phyloP scores from a whole-genome alignment of 2,329 filamentous ascomycete genomes.

The Aureobasidium pullulans region DNA sequence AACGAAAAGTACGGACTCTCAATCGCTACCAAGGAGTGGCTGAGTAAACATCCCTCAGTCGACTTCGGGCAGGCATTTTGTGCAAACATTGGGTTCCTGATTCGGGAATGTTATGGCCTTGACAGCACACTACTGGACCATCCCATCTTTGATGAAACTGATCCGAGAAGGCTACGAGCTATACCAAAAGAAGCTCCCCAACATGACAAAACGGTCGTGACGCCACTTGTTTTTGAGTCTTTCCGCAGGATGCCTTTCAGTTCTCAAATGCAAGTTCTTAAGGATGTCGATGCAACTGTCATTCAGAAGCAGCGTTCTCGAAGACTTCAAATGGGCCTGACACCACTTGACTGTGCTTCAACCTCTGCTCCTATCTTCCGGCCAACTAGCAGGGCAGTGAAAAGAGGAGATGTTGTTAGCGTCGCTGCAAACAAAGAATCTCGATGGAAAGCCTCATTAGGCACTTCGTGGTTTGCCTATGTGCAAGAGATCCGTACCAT shows the following conservation, averaged over 20 bases:
- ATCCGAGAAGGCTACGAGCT: conserved; percentile 22
- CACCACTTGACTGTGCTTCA: conserved; percentile 15
- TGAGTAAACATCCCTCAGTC: conserved; percentile 33
- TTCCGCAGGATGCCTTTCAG: conserved; percentile 60
- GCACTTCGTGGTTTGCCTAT: conserved; percentile 60
- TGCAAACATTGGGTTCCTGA: conserved; percentile 56
- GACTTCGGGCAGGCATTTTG: conserved; percentile 60
- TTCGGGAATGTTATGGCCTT: conserved; percentile 54
- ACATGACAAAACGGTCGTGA: conserved; percentile 53
- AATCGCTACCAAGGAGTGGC: conserved; percentile 48
- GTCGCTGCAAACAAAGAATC: conserved; percentile 42
- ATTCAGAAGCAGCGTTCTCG: conserved; percentile 19
- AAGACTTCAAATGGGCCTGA: conserved; percentile 19
- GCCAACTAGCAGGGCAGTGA: conserved; percentile 21
- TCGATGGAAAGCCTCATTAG: conserved; percentile 47
- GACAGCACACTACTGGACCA: conserved; percentile 26
- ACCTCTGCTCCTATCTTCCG: not conserved
- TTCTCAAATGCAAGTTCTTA: conserved; percentile 37
- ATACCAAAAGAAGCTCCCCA: conserved; percentile 20
- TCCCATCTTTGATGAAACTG: conserved; percentile 32
- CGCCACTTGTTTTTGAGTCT: conserved; percentile 57
- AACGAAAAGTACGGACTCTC: conserved; percentile 36
- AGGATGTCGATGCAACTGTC: conserved; percentile 20
- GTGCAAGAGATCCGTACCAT: conserved; percentile 50
- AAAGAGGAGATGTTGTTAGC: conserved; percentile 44